Conservation (phyloP, 257 asterid species). For the Rhazya stricta region DNA sequence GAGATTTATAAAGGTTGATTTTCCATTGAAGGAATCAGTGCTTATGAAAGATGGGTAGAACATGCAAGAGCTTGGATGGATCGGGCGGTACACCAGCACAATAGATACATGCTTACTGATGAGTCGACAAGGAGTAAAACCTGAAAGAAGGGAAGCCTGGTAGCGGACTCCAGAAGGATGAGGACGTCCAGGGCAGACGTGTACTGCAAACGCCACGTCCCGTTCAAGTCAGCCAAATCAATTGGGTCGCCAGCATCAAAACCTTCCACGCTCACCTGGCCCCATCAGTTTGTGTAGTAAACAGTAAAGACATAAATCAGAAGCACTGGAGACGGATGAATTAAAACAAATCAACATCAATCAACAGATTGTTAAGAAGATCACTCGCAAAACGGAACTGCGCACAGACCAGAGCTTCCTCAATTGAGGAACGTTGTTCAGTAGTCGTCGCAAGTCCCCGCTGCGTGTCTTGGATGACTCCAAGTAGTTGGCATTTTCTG, state of each 20-base stretch:
- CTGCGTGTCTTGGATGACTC: slow-evolving; percentile 57
- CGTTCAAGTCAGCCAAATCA: slow-evolving; percentile 53
- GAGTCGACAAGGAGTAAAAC: slow-evolving; percentile 17
- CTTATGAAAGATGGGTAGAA: background rate
- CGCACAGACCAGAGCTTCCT: slow-evolving; percentile 60
- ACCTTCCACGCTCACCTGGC: slow-evolving; percentile 57
- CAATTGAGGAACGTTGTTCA: slow-evolving; percentile 62
- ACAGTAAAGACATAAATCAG: background rate
- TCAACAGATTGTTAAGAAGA: background rate
- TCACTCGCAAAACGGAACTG: background rate
- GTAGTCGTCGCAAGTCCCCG: slow-evolving; percentile 70
- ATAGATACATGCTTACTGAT: background rate
- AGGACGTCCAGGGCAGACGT: slow-evolving; percentile 88
- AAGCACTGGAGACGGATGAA: slow-evolving; percentile 12
- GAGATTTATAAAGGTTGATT: no score
- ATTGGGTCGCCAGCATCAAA: slow-evolving; percentile 57
- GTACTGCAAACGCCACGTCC: slow-evolving; percentile 96
- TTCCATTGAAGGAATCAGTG: background rate
- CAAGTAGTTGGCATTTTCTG: slow-evolving; percentile 59
- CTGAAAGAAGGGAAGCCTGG: slow-evolving; percentile 73
- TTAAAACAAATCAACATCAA: background rate
- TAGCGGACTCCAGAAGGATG: slow-evolving; percentile 64
- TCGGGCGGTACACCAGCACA: no score
- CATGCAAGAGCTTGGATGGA: background rate
- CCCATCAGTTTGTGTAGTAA: background rate